A percentile compares a stretch with the other conserved stretches of the same genome.
phyloP scores from a whole-genome alignment of 768 basidiomycete species.

The Russula vinacea region DNA sequence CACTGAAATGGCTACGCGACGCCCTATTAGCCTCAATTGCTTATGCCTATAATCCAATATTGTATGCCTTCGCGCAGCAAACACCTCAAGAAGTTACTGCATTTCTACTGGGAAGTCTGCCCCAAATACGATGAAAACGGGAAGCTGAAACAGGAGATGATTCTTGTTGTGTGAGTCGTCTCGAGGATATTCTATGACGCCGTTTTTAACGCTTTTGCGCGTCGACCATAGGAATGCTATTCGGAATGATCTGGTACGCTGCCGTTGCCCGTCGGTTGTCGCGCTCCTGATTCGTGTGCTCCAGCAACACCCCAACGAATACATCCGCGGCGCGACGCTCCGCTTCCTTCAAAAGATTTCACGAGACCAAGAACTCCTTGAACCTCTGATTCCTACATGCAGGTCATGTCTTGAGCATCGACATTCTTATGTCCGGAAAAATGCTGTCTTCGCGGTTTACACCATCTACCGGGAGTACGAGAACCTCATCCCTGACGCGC shows the following conservation, averaged over 20 bases:
- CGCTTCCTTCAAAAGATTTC: conserved; percentile 95
- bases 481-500: conserved; percentile 91
- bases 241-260: conserved; percentile 88
- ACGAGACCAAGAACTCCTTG: conserved; percentile 88
- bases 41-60: conserved; percentile 99
- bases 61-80: conserved; percentile 95
- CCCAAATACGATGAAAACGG: conserved; percentile 96
- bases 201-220: conserved; percentile 6
- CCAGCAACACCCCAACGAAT: conserved; percentile 99
- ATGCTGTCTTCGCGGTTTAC: conserved; percentile 94
- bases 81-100: conserved; percentile 92
- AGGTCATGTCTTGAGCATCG: conserved; percentile 94
- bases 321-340: conserved; percentile 96
- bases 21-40: conserved; percentile 64
- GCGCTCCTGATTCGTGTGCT: conserved; percentile 15
- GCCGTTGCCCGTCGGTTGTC: not conserved
- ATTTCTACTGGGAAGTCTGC: conserved; percentile 97
- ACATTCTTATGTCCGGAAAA: conserved; percentile 96
- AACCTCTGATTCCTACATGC: conserved; percentile 92
- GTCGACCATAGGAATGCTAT: conserved; percentile 75
- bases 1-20: conserved; percentile 4
- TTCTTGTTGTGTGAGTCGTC: conserved; percentile 84
- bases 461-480: conserved; percentile 94
- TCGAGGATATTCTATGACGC: conserved; percentile 21
- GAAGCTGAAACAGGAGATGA: conserved; percentile 99